Base-by-base conservation (phyloP, 352 stramenopile genomes). In the Globisporangium cystogenes region DNA sequence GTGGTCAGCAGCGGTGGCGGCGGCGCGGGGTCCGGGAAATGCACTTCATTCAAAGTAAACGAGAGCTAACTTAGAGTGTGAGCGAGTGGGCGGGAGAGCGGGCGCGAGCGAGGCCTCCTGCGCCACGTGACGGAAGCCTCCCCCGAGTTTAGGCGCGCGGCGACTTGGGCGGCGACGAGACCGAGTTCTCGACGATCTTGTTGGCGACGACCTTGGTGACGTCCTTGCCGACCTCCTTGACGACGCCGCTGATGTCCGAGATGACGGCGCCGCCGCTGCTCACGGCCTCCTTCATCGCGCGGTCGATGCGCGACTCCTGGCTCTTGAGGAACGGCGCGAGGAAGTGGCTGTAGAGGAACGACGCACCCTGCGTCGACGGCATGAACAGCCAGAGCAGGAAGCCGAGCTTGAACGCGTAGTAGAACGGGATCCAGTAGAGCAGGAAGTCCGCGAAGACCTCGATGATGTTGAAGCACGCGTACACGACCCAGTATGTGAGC, bases 401-500 rank as follows among this genome's bases (percentile, higher is more conserved):
- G 46, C 93, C 95, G 23, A 99, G 63, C 82, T 99, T 99, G 78
- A 99, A 98, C 14, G 92, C 86, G 68, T 98, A 98, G 77, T 98
- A 99, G 71, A 98, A 98, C 16, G 96, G 96, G 69, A 99, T 98
- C 93, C 92, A 98, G 70, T 98, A 98, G 6, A 99, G 70, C 39
- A 99, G 67, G 44, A 97, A 91, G 67, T 98, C 91, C n/a, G 84
- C 78, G 66, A 99, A 99, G 29, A 97, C 84, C 72, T 99, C 96
- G 37, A 98, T 77, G 44, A 99, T 86, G 61, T 87, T 97, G 75
- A 99, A 98, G 72, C 96, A 98, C 14, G 92, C 87, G 74, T 98
- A 99, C 24, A 99, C 89, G 65, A 99, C 89, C 96, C 96, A 99
- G 75, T 99, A 99, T 24, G 97, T 98, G 44, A 98, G 84, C 87